A percentile compares a stretch with the other conserved stretches of the same genome.
Conservation (phyloP, 441 rosid species). For the Flueggea neowawraea region DNA sequence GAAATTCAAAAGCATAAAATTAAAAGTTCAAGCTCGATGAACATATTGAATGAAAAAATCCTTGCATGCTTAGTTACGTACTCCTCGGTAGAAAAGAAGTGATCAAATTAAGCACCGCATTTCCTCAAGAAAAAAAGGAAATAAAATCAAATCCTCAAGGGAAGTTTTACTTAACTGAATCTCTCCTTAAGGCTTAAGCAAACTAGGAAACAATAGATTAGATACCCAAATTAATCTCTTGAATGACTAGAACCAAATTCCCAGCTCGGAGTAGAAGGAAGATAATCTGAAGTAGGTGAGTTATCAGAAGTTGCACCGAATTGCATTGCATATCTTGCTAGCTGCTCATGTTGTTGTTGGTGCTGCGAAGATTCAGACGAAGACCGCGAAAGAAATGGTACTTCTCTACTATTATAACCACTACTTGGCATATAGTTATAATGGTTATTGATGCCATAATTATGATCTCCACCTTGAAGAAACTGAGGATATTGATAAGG, state of each 20-base stretch:
- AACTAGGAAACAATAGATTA: no score
- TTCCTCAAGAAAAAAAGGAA: no score
- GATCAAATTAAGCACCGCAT: no score
- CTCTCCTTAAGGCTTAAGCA: no score
- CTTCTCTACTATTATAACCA: not conserved
- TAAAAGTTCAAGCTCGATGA: no score
- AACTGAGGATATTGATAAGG: constrained; percentile 24
- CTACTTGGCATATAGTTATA: no score
- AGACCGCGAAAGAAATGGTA: constrained; percentile 11
- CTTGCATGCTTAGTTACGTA: no score
- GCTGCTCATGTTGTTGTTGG: constrained; percentile 23
- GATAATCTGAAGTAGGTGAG: constrained; percentile 15
- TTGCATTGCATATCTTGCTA: constrained; percentile 29
- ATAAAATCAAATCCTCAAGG: no score
- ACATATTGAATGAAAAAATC: no score
- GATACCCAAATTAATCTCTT: constrained; percentile 1
- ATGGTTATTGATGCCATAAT: constrained; percentile 2
- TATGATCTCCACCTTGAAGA: constrained; percentile 14
- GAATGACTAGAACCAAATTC: constrained; percentile 13
- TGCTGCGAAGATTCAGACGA: constrained; percentile 41
- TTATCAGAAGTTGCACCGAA: constrained; percentile 36
- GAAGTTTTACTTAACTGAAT: no score
- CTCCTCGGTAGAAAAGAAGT: no score
- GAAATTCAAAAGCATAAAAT: no score
- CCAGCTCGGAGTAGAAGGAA: constrained; percentile 1